phyloP scores from a whole-genome alignment of 306 rosid species.

The Sicyos edulis region DNA sequence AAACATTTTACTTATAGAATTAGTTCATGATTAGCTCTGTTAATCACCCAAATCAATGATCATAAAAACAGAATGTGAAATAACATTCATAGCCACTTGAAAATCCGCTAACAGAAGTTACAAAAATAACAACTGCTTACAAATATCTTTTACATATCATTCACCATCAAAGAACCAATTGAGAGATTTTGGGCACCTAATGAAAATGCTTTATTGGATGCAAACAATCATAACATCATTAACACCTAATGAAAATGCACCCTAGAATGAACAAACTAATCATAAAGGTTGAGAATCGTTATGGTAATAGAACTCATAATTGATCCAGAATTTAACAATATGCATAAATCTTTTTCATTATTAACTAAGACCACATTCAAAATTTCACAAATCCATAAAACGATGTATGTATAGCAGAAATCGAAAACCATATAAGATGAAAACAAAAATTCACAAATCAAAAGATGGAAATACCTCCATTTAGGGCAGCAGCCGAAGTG shows the following conservation, averaged over 20 bases:
- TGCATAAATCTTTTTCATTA: background rate
- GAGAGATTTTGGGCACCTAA: background rate
- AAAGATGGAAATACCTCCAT: constrained; percentile 50
- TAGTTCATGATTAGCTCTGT: background rate
- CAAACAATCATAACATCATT: too few relatives aligned
- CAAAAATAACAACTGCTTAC: too few relatives aligned
- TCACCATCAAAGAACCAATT: background rate
- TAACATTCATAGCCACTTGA: background rate
- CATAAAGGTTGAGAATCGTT: background rate
- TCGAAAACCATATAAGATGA: background rate
- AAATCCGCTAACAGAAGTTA: too few relatives aligned
- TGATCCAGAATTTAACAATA: background rate
- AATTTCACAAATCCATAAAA: background rate
- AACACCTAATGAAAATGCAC: background rate
- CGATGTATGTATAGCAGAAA: background rate
- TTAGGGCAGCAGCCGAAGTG: constrained; percentile 54
- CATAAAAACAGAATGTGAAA: background rate
- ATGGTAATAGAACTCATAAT: background rate
- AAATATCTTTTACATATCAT: too few relatives aligned
- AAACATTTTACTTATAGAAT: constrained; percentile 1
- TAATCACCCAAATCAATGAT: background rate
- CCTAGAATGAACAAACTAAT: too few relatives aligned
- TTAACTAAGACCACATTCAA: background rate
- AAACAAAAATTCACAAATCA: background rate
- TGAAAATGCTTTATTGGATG: too few relatives aligned